A percentile compares a stretch with the other conserved stretches of the same genome.
phyloP scores from a whole-genome alignment of 2,329 filamentous ascomycete species.

The Trichoderma harzianum region DNA sequence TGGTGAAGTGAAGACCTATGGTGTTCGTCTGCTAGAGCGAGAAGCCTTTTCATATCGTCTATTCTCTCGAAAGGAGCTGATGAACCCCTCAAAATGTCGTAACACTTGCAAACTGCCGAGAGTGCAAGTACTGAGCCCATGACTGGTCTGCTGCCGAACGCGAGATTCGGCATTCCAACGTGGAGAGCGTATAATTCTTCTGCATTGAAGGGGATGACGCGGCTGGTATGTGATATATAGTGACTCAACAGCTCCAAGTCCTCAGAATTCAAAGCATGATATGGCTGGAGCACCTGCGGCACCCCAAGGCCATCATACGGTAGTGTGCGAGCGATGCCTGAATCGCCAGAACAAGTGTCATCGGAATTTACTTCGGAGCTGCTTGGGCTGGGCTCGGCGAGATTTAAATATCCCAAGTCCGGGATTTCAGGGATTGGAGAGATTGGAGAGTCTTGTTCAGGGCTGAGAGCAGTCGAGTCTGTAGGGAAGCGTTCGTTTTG shows the following conservation, averaged over 20 bases:
- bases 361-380: neutral
- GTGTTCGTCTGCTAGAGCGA: neutral
- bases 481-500: neutral
- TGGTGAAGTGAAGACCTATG: constrained; percentile 2
- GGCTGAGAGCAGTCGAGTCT: neutral
- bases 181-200: constrained; percentile 5
- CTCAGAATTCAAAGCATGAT: neutral
- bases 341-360: neutral
- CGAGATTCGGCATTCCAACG: constrained; percentile 3
- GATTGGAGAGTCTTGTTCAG: neutral
- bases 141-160: neutral
- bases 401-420: neutral
- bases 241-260: constrained; percentile 5
- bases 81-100: neutral
- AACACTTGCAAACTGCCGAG: constrained; percentile 5
- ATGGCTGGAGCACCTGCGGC: neutral
- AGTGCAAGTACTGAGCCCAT: constrained; percentile 8
- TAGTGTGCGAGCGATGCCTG: neutral
- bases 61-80: neutral
- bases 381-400: constrained; percentile 1
- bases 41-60: neutral
- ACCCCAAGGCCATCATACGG: neutral
- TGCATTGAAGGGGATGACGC: neutral
- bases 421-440: neutral
- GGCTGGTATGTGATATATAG: constrained; percentile 8